Conservation (phyloP, 2,329 filamentous ascomycete genomes). For the Didymella keratinophila region DNA sequence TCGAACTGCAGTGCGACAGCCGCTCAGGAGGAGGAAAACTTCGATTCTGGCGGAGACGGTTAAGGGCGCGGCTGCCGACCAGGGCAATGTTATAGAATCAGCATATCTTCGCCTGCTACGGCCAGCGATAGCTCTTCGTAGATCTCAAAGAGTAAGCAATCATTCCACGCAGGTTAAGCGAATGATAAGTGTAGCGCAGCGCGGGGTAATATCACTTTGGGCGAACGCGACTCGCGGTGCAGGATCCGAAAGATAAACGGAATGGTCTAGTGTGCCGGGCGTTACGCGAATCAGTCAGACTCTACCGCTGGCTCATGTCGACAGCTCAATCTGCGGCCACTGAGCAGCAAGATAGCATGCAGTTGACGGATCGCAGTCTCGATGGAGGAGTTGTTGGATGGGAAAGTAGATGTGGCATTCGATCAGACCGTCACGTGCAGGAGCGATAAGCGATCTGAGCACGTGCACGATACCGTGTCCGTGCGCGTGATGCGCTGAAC, state of each 20-base stretch:
- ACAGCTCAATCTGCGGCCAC: not conserved
- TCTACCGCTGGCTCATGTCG: not conserved
- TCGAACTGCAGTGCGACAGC: conserved; percentile 14
- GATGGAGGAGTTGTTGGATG: not conserved
- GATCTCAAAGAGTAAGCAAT: not conserved
- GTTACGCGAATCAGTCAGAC: not conserved
- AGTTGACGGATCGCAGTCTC: not conserved
- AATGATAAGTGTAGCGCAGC: conserved; percentile 14
- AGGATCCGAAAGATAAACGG: conserved; percentile 12
- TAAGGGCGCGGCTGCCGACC: conserved; percentile 16
- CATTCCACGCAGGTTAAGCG: conserved; percentile 3
- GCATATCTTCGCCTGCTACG: conserved; percentile 5
- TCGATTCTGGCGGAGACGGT: conserved; percentile 13
- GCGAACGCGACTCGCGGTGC: conserved; percentile 5
- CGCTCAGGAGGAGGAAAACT: conserved; percentile 7
- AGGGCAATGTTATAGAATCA: conserved; percentile 4
- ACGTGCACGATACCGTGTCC: not conserved
- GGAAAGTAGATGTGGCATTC: not conserved
- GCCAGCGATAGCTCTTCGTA: conserved; percentile 7
- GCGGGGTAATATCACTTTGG: conserved; percentile 10
- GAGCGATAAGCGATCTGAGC: not conserved
- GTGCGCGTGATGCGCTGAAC: too few relatives aligned
- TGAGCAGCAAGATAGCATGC: not conserved
- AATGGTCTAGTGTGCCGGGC: conserved; percentile 1
- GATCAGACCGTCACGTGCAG: not conserved